Conservation (phyloP, 768 basidiomycete species). For the Hysterangium stoloniferum region DNA sequence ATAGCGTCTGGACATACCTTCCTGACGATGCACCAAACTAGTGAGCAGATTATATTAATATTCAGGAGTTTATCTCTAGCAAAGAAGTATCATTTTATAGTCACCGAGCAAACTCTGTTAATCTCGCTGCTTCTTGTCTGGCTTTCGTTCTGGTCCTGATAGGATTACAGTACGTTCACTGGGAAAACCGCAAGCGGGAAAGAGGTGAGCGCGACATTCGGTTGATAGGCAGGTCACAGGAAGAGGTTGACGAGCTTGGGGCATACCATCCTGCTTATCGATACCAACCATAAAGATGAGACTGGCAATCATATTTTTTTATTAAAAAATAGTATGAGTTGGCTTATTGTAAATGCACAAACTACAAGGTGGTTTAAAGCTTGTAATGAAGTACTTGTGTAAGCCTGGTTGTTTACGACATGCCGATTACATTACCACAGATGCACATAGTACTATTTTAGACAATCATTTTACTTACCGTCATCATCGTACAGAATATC, state of each 20-base stretch:
- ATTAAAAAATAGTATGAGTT: no score
- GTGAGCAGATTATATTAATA: background rate
- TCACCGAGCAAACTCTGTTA: constrained; percentile 40
- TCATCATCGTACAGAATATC: no score
- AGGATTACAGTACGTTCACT: constrained; percentile 29
- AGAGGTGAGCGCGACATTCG: constrained; percentile 36
- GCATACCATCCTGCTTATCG: constrained; percentile 39
- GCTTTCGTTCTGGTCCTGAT: constrained; percentile 27
- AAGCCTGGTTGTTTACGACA: no score
- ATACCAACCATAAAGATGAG: constrained; percentile 29
- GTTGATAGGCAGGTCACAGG: constrained; percentile 29
- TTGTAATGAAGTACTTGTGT: no score
- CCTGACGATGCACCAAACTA: constrained; percentile 39
- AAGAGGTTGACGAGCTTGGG: constrained; percentile 34
- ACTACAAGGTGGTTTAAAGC: no score
- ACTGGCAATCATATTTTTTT: no score
- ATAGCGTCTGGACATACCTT: constrained; percentile 41
- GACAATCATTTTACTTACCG: no score
- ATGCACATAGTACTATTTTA: no score
- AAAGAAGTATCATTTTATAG: background rate
- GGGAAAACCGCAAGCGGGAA: constrained; percentile 37
- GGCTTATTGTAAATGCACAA: no score
- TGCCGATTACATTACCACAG: no score
- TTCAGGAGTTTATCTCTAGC: background rate
- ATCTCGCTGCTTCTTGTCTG: constrained; percentile 31